A percentile compares a stretch with the other conserved stretches of the same genome.
Conservation (phyloP, 2,329 filamentous ascomycete species). For the Fusarium chuoi region DNA sequence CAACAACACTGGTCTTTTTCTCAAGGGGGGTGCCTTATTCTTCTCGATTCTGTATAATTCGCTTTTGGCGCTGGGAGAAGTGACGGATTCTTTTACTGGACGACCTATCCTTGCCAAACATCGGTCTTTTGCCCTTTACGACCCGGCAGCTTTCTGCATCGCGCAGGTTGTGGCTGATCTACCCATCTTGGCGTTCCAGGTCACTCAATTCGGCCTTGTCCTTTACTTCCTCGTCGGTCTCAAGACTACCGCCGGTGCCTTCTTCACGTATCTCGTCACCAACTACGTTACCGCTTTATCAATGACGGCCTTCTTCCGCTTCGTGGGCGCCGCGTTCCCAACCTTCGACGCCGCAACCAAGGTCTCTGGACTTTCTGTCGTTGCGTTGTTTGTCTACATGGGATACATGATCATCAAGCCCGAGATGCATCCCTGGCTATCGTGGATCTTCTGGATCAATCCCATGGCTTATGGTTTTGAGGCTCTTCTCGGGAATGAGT, state of each 20-base stretch:
- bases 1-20: constrained; percentile 67
- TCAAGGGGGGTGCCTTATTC: constrained; percentile 72
- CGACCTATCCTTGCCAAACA: constrained; percentile 69
- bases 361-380: constrained; percentile 60
- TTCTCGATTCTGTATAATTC: constrained; percentile 71
- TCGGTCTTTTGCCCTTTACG: constrained; percentile 66
- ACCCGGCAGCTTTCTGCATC: constrained; percentile 67
- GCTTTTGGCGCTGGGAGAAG: constrained; percentile 72
- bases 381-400: constrained; percentile 67
- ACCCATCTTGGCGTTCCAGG: constrained; percentile 66
- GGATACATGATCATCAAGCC: constrained; percentile 71
- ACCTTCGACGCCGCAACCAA: constrained; percentile 70
- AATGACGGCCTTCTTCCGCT: constrained; percentile 68
- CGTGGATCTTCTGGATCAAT: constrained; percentile 72
- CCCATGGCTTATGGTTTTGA: constrained; percentile 78
- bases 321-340: constrained; percentile 63
- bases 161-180: constrained; percentile 65
- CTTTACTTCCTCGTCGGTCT: constrained; percentile 73
- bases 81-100: constrained; percentile 69
- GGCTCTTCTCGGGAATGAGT: constrained; percentile 75
- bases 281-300: constrained; percentile 44
- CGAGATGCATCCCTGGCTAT: constrained; percentile 71
- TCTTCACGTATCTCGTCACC: constrained; percentile 71
- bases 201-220: constrained; percentile 66
- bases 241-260: constrained; percentile 59